phyloP scores from a whole-genome alignment of 805 yeast genomes.

The Middelhovenomyces tepae region DNA sequence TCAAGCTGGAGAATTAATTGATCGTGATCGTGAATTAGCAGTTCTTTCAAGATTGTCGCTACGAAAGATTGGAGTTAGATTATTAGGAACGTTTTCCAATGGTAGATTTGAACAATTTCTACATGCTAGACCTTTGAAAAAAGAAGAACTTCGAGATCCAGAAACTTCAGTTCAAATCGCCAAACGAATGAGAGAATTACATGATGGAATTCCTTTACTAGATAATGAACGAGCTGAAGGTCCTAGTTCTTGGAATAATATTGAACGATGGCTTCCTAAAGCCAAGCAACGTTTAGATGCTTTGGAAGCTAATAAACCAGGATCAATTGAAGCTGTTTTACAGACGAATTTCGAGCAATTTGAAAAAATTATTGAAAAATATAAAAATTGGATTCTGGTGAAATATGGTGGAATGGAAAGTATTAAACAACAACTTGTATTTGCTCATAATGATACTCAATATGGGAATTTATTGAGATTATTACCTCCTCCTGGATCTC shows the following conservation, averaged over 20 bases:
- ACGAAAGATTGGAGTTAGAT: constrained; percentile 77
- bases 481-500: constrained; percentile 40
- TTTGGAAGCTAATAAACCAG: constrained; percentile 31
- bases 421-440: constrained; percentile 47
- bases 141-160: constrained; percentile 63
- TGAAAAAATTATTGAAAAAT: constrained; percentile 38
- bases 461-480: constrained; percentile 82
- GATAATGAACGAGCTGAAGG: constrained; percentile 47
- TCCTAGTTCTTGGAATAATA: constrained; percentile 60
- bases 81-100: constrained; percentile 82
- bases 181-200: constrained; percentile 93
- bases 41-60: constrained; percentile 64
- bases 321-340: constrained; percentile 16
- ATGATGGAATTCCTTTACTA: constrained; percentile 62
- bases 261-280: constrained; percentile 60
- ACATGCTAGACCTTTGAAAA: constrained; percentile 70
- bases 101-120: constrained; percentile 93
- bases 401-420: constrained; percentile 35
- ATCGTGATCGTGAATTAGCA: constrained; percentile 70
- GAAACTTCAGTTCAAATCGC: constrained; percentile 78
- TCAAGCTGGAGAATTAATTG: constrained; percentile 76
- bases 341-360: constrained; percentile 32
- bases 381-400: constrained; percentile 53
- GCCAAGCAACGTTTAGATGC: constrained; percentile 38
- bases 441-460: constrained; percentile 95